phyloP scores from a whole-genome alignment of 495 filamentous ascomycete species.

The Hyaloscypha hepaticicola region DNA sequence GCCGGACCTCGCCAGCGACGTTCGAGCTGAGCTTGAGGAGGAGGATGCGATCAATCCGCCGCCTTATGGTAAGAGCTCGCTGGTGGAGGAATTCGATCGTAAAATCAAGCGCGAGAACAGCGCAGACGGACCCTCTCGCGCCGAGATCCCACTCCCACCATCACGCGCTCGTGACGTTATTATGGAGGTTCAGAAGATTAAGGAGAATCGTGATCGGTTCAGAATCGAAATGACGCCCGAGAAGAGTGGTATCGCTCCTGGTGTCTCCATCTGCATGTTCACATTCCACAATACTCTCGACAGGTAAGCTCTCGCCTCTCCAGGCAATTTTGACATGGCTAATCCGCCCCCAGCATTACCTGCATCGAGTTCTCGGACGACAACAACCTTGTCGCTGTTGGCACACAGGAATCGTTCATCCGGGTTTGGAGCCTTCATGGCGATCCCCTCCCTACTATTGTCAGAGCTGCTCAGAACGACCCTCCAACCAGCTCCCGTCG shows the following conservation, averaged over 20 bases:
- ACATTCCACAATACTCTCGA: conserved; percentile 96
- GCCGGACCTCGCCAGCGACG: conserved; percentile 70
- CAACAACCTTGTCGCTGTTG: conserved; percentile 76
- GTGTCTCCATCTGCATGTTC: conserved; percentile 87
- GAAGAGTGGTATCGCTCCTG: conserved; percentile 69
- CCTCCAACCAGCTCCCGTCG: conserved; percentile 65
- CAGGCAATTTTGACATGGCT: neutral
- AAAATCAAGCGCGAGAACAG: conserved; percentile 88
- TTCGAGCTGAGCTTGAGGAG: conserved; percentile 78
- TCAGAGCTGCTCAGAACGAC: conserved; percentile 32
- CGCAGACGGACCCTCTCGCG: conserved; percentile 74
- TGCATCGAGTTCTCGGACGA: conserved; percentile 94
- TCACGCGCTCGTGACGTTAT: conserved; percentile 84
- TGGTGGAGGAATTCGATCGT: conserved; percentile 75
- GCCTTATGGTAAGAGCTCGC: conserved; percentile 53
- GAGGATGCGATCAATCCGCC: conserved; percentile 70
- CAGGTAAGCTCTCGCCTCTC: conserved; percentile 54
- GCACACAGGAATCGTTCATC: conserved; percentile 91
- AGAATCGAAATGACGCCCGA: conserved; percentile 70
- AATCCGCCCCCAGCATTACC: conserved; percentile 60
- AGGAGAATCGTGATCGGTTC: conserved; percentile 88
- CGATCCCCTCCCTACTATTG: conserved; percentile 53
- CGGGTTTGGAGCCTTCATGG: conserved; percentile 89
- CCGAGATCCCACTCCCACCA: conserved; percentile 79
- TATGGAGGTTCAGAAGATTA: conserved; percentile 92